phyloP scores from a whole-genome alignment of 139 green algal genomes.

The Closterium sp. region DNA sequence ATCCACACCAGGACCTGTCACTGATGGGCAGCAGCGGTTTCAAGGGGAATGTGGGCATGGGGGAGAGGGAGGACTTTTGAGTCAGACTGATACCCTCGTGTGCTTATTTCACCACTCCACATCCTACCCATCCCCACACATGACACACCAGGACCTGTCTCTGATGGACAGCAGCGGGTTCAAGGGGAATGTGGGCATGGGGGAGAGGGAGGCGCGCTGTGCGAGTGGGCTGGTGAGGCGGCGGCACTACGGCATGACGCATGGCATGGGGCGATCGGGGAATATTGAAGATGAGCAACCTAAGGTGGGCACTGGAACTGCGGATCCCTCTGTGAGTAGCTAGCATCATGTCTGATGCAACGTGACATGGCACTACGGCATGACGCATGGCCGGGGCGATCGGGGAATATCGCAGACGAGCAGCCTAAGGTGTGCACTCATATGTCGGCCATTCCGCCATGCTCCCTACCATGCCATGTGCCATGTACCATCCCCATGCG shows the following conservation, averaged over 20 bases:
- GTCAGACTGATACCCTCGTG: too few species aligned
- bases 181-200: constrained; percentile 81
- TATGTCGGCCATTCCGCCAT: too few species aligned
- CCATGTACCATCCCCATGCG: too few species aligned
- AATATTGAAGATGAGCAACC: constrained; percentile 93
- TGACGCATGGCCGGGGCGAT: too few species aligned
- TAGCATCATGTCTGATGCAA: neutral
- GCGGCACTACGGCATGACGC: constrained; percentile 77
- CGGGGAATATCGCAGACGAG: too few species aligned
- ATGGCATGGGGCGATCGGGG: constrained; percentile 89
- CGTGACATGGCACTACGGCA: too few species aligned
- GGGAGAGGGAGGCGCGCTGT: constrained; percentile 88
- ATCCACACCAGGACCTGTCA: constrained; percentile 82
- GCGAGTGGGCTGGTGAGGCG: constrained; percentile 71
- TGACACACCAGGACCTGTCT: constrained; percentile 82
- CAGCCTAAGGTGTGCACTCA: too few species aligned
- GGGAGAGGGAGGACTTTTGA: constrained; percentile 95
- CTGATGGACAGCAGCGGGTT: constrained; percentile 98
- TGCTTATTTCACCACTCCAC: too few species aligned
- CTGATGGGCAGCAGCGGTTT: constrained; percentile 98
- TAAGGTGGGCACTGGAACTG: constrained; percentile 60
- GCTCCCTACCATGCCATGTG: too few species aligned
- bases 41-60: constrained; percentile 81
- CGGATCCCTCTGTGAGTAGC: neutral
- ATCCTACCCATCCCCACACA: too few species aligned